Evolutionary conservation across 2,329 filamentous ascomycete genomes (phyloP).

Genomic region (Aspergillus novoparasiticus): DNA sequence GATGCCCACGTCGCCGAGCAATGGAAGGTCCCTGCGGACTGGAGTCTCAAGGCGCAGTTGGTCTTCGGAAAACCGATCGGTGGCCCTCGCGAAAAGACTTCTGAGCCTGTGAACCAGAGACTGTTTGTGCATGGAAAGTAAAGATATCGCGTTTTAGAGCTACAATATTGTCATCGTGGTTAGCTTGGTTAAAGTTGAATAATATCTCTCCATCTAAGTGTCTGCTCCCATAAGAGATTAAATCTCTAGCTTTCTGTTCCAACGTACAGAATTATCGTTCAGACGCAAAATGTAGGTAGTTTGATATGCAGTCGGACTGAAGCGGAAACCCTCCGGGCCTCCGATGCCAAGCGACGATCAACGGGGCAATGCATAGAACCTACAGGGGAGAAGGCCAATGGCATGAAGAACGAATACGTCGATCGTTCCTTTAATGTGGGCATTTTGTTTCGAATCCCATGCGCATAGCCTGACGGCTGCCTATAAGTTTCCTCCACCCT

Average conservation of each 20-base stretch:
- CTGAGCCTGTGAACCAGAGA: conserved; percentile 65
- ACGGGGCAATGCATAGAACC: neutral
- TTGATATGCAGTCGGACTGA: no score
- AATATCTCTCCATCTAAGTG: no score
- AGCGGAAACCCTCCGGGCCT: neutral
- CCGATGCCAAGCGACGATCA: neutral
- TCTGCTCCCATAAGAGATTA: no score
- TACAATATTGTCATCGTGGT: neutral
- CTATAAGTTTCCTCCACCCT: neutral
- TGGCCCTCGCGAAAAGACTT: conserved; percentile 62
- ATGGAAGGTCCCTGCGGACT: conserved; percentile 72
- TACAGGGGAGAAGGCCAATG: neutral
- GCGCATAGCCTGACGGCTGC: neutral
- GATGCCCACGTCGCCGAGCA: conserved; percentile 69
- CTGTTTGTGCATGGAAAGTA: conserved; percentile 62
- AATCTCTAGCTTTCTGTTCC: no score
- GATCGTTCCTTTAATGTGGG: neutral
- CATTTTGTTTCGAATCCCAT: neutral
- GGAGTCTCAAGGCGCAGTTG: conserved; percentile 79
- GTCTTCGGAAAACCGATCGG: conserved; percentile 71
- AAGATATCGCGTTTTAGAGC: neutral
- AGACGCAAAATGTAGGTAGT: neutral
- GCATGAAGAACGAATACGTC: neutral
- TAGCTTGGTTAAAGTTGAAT: no score
- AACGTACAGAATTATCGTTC: neutral